A percentile compares a stretch with the other conserved stretches of the same genome.
phyloP scores from a whole-genome alignment of 768 basidiomycete genomes.

The Boletus fagicola region DNA sequence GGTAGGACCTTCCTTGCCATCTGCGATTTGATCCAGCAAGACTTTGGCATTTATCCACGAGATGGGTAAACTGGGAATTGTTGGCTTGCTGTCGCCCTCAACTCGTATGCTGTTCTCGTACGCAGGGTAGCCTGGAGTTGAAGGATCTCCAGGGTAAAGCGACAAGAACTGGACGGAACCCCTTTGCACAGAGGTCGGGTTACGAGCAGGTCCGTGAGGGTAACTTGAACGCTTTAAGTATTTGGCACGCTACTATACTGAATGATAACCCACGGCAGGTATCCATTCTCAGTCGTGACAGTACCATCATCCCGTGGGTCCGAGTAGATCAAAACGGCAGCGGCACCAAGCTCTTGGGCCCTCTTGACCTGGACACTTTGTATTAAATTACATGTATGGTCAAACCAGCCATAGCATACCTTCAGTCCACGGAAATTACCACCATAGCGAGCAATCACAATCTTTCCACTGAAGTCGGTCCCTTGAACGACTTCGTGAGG shows the following conservation, averaged over 20 bases:
- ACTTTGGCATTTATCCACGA: slow-evolving; percentile 81
- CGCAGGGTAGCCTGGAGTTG: slow-evolving; percentile 85
- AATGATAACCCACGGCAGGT: slow-evolving; percentile 45
- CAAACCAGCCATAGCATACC: slow-evolving; percentile 38
- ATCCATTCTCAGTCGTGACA: slow-evolving; percentile 76
- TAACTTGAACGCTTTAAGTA: slow-evolving; percentile 15
- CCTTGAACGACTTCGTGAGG: slow-evolving; percentile 37
- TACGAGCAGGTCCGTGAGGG: slow-evolving; percentile 85
- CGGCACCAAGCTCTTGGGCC: slow-evolving; percentile 85
- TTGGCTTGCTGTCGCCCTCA: slow-evolving; percentile 61
- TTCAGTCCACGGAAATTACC: slow-evolving; percentile 87
- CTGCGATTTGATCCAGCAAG: slow-evolving; percentile 49
- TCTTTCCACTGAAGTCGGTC: slow-evolving; percentile 68
- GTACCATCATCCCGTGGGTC: slow-evolving; percentile 87
- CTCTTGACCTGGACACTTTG: slow-evolving; percentile 60
- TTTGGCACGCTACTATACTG: background rate
- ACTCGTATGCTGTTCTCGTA: slow-evolving; percentile 76
- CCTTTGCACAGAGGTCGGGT: slow-evolving; percentile 80
- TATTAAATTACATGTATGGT: slow-evolving; percentile 22
- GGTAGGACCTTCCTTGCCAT: slow-evolving; percentile 36
- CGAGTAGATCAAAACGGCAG: slow-evolving; percentile 78
- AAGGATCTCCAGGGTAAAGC: slow-evolving; percentile 72
- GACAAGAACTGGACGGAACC: slow-evolving; percentile 79
- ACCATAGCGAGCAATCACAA: slow-evolving; percentile 79
- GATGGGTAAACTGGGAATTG: slow-evolving; percentile 86